Base-by-base conservation (phyloP, 2,329 filamentous ascomycete species). In the Pseudogymnoascus sp. region DNA sequence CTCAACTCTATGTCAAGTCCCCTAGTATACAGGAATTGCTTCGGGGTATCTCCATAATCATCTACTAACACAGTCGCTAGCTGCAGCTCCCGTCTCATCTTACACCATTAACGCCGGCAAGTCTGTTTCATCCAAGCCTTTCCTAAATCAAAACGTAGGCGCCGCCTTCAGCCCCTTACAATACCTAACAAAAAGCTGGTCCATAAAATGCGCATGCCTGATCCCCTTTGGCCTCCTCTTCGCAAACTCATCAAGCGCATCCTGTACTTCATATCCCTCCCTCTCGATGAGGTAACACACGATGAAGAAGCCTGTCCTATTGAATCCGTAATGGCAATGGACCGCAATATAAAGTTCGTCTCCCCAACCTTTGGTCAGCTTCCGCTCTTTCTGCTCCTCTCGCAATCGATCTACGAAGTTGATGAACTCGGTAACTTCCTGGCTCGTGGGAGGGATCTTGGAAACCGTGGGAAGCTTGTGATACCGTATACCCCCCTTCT, bases 271-370 rank as follows among this genome's bases (percentile, higher is more conserved):
- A 69, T 84, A 92, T 0, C 84, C 86, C 67, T 89, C 83, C 55
- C 85, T 80, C 76, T 97, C 92, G 12, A 97, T 87, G n/a, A 97
- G 79, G 71, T 97, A 97, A 70, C 87, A 91, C 33, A 91, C 88
- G 59, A 97, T 85, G 71, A 97, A 90, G 73, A 93, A 96, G 0
- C 93, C 93, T 0, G 93, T 97, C 21, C 92, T 84, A 73, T 97
- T 97, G 77, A 95, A 97, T 0, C 93, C 93, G 69, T 97, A 97
- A 71, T 97, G 93, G 70, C 93, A 97, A 73, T 97, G 93, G 0
- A 96, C 91, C 2, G 88, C 92, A 60, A 96, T 83, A 58, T 87
- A 77, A 17, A 75, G 74, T 1, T 77, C 69, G 5, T 75, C 72
- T 62, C 72, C 74, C 67, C 73, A 77, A 2, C 64, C 64, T 61